Percentiles rank a stretch among this genome's conserved stretches.
These are phyloP conservation scores for Filobasidium uniguttulatum DNA, from an alignment of 1,284 basidiomycete genomes.

Conservation along the genomic window DNA sequence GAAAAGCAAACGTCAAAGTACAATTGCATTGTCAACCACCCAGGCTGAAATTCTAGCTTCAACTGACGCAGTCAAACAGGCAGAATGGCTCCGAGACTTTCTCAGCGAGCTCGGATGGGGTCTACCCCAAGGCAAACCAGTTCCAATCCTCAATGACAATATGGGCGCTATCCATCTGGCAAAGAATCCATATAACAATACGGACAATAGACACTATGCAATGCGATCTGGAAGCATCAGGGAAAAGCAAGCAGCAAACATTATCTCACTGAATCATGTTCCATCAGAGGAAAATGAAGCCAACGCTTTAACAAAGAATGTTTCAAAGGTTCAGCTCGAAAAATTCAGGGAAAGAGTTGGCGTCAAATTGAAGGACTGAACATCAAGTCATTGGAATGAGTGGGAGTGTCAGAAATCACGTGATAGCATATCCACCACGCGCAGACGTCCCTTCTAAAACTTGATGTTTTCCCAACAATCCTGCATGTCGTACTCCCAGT, in stretches of 20 bases:
- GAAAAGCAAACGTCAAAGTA: slow-evolving; percentile 35
- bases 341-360: too few relatives aligned
- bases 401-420: too few relatives aligned
- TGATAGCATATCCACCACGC: too few relatives aligned
- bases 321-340: too few relatives aligned
- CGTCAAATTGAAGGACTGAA: too few relatives aligned
- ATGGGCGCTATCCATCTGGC: slow-evolving; percentile 18
- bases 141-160: slow-evolving; percentile 18
- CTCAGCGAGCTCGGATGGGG: not conserved
- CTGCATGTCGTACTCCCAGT: too few relatives aligned
- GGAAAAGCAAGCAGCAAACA: slow-evolving; percentile 2
- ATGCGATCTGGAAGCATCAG: slow-evolving; percentile 19
- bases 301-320: slow-evolving; percentile 10
- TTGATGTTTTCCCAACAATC: too few relatives aligned
- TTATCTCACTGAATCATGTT: not conserved
- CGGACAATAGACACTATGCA: slow-evolving; percentile 26
- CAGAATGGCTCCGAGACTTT: slow-evolving; percentile 7
- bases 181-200: slow-evolving; percentile 17
- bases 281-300: slow-evolving; percentile 4
- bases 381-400: too few relatives aligned
- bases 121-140: not conserved
- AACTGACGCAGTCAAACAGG: slow-evolving; percentile 40
- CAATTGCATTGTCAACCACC: slow-evolving; percentile 32
- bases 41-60: slow-evolving; percentile 41
- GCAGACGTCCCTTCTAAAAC: too few relatives aligned